Evolutionary conservation across 257 asterid genomes (phyloP).

Genomic region (Solanum etuberosum): DNA sequence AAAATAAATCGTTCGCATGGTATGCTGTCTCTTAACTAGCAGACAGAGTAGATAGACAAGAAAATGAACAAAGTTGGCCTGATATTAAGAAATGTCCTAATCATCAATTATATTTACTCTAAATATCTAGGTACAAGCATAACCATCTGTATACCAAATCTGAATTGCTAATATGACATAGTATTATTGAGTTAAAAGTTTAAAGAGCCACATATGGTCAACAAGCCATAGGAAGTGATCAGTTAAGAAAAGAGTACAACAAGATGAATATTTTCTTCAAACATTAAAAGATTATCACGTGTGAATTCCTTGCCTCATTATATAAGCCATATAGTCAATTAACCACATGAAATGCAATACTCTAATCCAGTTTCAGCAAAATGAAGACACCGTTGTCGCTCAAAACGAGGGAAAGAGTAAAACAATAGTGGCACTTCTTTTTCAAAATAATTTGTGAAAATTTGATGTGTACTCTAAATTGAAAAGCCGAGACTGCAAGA

Average conservation of each 20-base stretch:
- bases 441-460: background rate
- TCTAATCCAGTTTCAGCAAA: background rate
- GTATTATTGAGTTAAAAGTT: background rate
- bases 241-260: background rate
- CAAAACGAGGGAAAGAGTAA: background rate
- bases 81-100: background rate
- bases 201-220: background rate
- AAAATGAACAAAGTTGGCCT: background rate
- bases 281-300: background rate
- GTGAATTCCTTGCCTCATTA: background rate
- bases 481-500: conserved; percentile 5
- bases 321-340: background rate
- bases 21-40: background rate
- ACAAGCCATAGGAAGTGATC: background rate
- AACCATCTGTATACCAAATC: background rate
- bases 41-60: background rate
- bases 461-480: background rate
- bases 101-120: background rate
- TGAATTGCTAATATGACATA: background rate
- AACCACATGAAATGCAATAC: background rate
- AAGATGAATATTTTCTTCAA: background rate
- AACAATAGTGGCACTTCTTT: background rate
- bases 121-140: background rate
- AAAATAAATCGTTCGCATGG: background rate
- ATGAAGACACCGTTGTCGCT: background rate